Conservation (phyloP, 257 asterid genomes). For the Scutellaria galericulata region DNA sequence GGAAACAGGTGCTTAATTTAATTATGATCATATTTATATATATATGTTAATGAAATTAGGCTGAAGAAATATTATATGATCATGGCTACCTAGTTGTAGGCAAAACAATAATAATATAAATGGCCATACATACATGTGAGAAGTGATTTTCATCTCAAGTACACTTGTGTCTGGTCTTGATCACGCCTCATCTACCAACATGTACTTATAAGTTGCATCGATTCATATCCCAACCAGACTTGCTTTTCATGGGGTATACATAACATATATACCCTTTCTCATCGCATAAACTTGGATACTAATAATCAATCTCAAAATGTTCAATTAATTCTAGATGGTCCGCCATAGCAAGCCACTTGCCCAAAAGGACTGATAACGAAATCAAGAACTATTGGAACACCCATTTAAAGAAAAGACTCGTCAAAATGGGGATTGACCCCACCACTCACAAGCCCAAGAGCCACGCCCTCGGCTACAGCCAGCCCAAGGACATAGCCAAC, state of each 20-base stretch:
- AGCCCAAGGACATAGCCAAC: constrained; percentile 50
- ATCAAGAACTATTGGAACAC: constrained; percentile 68
- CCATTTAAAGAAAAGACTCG: constrained; percentile 49
- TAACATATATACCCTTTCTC: too few species aligned
- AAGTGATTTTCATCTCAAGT: constrained; percentile 11
- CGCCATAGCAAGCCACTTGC: constrained; percentile 51
- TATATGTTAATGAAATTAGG: too few species aligned
- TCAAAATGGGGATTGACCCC: constrained; percentile 60
- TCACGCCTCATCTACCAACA: too few species aligned
- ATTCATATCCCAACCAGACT: too few species aligned
- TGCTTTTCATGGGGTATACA: too few species aligned
- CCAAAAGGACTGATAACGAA: constrained; percentile 58
- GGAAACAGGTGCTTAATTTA: constrained; percentile 48
- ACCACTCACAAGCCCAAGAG: constrained; percentile 52
- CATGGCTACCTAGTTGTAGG: not conserved
- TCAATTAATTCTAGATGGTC: constrained; percentile 46
- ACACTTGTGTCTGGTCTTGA: not conserved
- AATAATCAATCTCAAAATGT: too few species aligned
- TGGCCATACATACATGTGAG: constrained; percentile 30
- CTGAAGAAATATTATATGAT: not conserved
- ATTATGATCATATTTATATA: not conserved
- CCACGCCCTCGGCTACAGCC: constrained; percentile 37
- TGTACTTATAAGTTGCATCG: too few species aligned
- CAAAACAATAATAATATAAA: not conserved
- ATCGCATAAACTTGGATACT: too few species aligned